Conservation (phyloP, 23 red algal genomes). For the Cyanidiococcus yangmingshanensis region DNA sequence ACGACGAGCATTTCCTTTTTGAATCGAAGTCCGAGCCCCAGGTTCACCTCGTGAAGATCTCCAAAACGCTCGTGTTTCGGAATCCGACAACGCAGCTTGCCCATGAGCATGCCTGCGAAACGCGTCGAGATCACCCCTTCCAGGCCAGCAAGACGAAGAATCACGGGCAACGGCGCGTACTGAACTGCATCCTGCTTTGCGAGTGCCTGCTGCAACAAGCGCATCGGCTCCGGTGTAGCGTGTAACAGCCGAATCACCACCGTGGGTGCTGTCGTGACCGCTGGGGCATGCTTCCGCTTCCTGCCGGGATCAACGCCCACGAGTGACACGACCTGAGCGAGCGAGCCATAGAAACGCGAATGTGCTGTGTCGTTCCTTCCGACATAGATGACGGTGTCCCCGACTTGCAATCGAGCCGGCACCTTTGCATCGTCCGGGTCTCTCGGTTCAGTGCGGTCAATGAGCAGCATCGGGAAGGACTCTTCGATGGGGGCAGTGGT, state of each 20-base stretch:
- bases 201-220: background rate
- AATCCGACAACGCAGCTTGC: slow-evolving; percentile 20
- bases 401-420: background rate
- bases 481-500: background rate
- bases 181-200: background rate
- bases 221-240: background rate
- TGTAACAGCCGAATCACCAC: background rate
- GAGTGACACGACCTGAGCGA: background rate
- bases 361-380: background rate
- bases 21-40: slow-evolving; percentile 14
- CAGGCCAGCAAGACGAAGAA: background rate
- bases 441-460: background rate
- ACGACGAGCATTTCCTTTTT: background rate
- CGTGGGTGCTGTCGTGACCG: background rate
- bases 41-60: background rate
- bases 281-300: background rate
- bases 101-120: slow-evolving; percentile 11
- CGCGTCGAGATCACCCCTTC: background rate
- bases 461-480: background rate
- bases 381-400: background rate
- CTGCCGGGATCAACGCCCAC: background rate
- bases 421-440: background rate
- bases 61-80: slow-evolving; percentile 7
- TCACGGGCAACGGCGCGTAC: background rate
- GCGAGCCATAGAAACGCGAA: background rate